A percentile compares a stretch with the other conserved stretches of the same genome.
Conservation (phyloP, 345 rosid genomes). For the Boechera divaricarpa region DNA sequence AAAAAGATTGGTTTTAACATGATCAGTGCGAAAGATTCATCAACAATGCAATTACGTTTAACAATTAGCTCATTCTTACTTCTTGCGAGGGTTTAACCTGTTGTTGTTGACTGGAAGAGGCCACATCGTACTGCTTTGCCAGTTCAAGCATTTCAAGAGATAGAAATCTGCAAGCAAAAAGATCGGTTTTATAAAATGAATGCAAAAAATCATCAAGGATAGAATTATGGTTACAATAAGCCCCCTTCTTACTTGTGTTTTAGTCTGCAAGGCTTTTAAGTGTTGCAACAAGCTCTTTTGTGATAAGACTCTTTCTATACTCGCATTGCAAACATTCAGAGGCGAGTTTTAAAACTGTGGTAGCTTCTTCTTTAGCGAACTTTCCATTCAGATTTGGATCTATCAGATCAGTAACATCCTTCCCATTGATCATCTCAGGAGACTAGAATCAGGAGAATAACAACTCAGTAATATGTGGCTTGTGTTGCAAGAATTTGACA, state of each 20-base stretch:
- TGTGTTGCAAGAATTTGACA: slow-evolving; percentile 5
- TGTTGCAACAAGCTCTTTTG: slow-evolving; percentile 48
- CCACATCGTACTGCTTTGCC: slow-evolving; percentile 65
- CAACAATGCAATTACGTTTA: not conserved
- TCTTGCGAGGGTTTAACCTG: not conserved
- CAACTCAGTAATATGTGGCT: not conserved
- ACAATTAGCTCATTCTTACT: not conserved
- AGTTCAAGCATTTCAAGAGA: slow-evolving; percentile 70
- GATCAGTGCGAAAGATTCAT: not conserved
- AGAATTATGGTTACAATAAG: not conserved
- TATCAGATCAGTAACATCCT: slow-evolving; percentile 68
- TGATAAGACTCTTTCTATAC: not conserved
- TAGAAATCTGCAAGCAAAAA: slow-evolving; percentile 52
- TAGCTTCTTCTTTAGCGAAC: slow-evolving; percentile 74
- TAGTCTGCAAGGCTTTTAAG: slow-evolving; percentile 49
- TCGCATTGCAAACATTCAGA: slow-evolving; percentile 57
- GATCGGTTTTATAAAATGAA: slow-evolving; percentile 8
- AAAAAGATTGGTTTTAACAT: not conserved
- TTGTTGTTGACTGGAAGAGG: slow-evolving; percentile 53
- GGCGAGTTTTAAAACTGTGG: slow-evolving; percentile 74
- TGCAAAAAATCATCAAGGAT: not conserved
- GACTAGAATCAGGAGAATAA: slow-evolving; percentile 54
- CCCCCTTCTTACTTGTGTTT: not conserved
- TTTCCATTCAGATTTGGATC: slow-evolving; percentile 84
- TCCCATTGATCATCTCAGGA: slow-evolving; percentile 78